Percentiles rank a stretch among this genome's conserved stretches.
Evolutionary conservation across 1,284 basidiomycete genomes (phyloP).

Genomic region (Cryptococcus floricola): DNA sequence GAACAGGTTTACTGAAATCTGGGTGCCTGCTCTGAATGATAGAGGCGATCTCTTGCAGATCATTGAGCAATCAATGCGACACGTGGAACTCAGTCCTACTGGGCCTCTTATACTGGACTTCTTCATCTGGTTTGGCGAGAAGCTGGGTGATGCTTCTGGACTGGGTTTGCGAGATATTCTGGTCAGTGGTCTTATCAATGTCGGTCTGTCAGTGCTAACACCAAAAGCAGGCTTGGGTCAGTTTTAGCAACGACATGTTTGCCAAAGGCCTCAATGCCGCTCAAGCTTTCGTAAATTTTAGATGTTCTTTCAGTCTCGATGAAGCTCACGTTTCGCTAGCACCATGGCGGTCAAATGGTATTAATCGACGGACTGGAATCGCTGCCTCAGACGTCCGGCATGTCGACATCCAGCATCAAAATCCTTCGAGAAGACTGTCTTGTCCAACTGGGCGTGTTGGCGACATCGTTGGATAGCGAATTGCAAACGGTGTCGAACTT

Average conservation of each 20-base stretch:
- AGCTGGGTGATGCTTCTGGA: slow-evolving; percentile 59
- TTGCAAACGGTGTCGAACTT: slow-evolving; percentile 2
- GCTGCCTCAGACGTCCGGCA: slow-evolving; percentile 59
- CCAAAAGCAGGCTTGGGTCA: slow-evolving; percentile 74
- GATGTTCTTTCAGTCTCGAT: neutral
- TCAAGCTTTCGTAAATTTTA: slow-evolving; percentile 68
- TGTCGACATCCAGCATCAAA: slow-evolving; percentile 34
- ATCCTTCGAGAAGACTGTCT: slow-evolving; percentile 41
- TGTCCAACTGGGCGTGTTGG: slow-evolving; percentile 25
- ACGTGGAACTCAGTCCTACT: slow-evolving; percentile 57
- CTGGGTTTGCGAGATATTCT: slow-evolving; percentile 84
- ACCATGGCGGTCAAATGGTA: slow-evolving; percentile 82
- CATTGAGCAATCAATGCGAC: slow-evolving; percentile 67
- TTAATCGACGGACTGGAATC: slow-evolving; percentile 78
- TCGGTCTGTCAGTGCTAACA: slow-evolving; percentile 5
- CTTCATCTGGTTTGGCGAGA: slow-evolving; percentile 69
- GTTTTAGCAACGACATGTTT: slow-evolving; percentile 71
- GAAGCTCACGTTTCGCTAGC: slow-evolving; percentile 51
- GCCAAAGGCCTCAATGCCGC: slow-evolving; percentile 48
- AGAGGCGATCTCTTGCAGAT: slow-evolving; percentile 75
- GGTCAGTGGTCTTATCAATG: slow-evolving; percentile 53
- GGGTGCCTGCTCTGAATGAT: slow-evolving; percentile 86
- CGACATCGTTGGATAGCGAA: slow-evolving; percentile 16
- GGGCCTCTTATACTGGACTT: slow-evolving; percentile 74
- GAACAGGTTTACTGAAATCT: slow-evolving; percentile 98